Conservation (phyloP, 805 yeast genomes). For the Starmerella vitae region DNA sequence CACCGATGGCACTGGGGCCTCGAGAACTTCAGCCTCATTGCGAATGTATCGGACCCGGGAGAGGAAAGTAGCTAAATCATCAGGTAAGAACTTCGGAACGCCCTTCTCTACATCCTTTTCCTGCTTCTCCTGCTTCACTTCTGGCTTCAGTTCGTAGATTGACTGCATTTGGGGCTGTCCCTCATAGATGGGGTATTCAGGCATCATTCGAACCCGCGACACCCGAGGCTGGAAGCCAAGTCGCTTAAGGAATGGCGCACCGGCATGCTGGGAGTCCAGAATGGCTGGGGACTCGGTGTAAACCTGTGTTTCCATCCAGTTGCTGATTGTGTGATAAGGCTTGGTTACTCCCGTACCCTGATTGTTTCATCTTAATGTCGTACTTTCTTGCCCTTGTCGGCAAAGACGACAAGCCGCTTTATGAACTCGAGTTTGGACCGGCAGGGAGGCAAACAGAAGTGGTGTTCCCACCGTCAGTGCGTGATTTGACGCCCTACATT, state of each 20-base stretch:
- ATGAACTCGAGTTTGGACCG: constrained; percentile 76
- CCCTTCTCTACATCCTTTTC: background rate
- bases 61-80: constrained; percentile 10
- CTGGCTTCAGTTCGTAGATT: background rate
- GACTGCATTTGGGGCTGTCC: background rate
- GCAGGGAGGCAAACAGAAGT: constrained; percentile 52
- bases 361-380: constrained; percentile 32
- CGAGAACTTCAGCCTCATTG: constrained; percentile 12
- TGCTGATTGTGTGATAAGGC: background rate
- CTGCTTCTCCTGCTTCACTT: background rate
- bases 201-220: background rate
- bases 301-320: background rate
- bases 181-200: background rate
- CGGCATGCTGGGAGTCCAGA: constrained; percentile 1
- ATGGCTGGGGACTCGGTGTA: background rate
- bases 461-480: constrained; percentile 60
- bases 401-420: constrained; percentile 69
- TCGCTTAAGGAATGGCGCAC: constrained; percentile 1
- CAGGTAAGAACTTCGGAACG: background rate
- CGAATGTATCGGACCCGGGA: constrained; percentile 14
- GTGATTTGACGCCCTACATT: constrained; percentile 75
- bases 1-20: constrained; percentile 2
- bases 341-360: background rate
- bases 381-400: constrained; percentile 83
- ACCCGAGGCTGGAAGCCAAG: constrained; percentile 2